phyloP scores from a whole-genome alignment of 78 protist genomes.

The Diacronema lutheri region DNA sequence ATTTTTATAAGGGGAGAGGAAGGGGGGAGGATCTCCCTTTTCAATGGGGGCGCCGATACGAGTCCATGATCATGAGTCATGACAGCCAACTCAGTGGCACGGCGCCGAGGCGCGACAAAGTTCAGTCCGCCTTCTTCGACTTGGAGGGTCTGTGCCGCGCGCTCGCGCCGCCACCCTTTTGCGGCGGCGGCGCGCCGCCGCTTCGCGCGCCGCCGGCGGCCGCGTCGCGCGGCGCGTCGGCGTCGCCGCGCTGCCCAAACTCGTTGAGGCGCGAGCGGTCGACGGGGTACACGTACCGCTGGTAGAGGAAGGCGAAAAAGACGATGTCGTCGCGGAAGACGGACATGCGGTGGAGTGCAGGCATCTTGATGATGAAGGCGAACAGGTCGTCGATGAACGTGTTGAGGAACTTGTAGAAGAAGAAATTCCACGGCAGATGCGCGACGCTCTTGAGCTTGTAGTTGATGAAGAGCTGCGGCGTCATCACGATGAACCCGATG shows the following conservation, averaged over 20 bases:
- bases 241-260: constrained; percentile 24
- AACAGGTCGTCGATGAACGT: constrained; percentile 94
- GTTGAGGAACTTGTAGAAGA: constrained; percentile 84
- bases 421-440: constrained; percentile 90
- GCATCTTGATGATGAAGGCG: constrained; percentile 96
- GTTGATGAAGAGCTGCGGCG: constrained; percentile 96
- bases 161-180: no score
- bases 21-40: no score
- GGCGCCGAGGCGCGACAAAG: no score
- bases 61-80: no score
- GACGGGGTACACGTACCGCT: constrained; percentile 71
- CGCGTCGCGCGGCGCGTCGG: no score
- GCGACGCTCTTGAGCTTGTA: constrained; percentile 89
- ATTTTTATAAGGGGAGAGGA: no score
- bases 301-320: constrained; percentile 76
- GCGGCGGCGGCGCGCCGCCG: no score
- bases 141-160: no score
- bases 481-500: constrained; percentile 86
- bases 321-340: constrained; percentile 70
- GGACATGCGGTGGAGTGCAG: constrained; percentile 84
- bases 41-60: no score
- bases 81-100: no score
- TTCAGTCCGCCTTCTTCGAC: no score
- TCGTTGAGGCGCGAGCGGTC: constrained; percentile 71
- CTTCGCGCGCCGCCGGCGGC: no score